Conservation (phyloP, 345 rosid genomes). For the Populus euphratica region DNA sequence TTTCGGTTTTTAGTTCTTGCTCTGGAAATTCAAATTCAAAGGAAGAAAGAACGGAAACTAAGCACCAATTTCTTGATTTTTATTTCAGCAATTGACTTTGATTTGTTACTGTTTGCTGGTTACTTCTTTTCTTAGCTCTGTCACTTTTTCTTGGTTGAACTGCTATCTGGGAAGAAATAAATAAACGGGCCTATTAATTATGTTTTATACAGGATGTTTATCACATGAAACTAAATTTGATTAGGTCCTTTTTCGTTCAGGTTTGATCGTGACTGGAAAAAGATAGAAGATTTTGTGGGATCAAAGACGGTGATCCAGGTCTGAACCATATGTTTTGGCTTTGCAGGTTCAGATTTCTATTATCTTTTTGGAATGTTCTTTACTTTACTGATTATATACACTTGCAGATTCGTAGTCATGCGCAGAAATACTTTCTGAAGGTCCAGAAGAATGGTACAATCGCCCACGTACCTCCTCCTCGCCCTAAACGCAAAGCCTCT, state of each 20-base stretch:
- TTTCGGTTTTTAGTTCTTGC: too few species aligned
- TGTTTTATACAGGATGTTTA: neutral
- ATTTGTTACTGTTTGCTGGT: neutral
- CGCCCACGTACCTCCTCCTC: constrained; percentile 95
- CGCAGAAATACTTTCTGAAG: constrained; percentile 94
- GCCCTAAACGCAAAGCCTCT: constrained; percentile 93
- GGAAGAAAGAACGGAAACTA: too few species aligned
- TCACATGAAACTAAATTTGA: neutral
- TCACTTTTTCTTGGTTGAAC: too few species aligned
- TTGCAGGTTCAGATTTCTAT: too few species aligned
- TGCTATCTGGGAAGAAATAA: too few species aligned
- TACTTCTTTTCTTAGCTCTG: too few species aligned
- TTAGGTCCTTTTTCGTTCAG: constrained; percentile 37
- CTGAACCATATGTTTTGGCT: neutral
- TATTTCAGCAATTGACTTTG: neutral
- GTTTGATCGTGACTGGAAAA: constrained; percentile 98
- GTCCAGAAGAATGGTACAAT: constrained; percentile 87
- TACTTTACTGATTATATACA: constrained; percentile 12
- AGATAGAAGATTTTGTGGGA: constrained; percentile 95
- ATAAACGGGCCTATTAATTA: neutral
- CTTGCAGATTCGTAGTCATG: constrained; percentile 90
- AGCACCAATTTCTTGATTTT: too few species aligned
- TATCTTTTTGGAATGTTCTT: neutral
- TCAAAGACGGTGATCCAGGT: constrained; percentile 98
- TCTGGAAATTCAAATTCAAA: too few species aligned